These are phyloP conservation scores for Fusarium sarcochroum DNA, from an alignment of 2,329 filamentous ascomycete genomes.

Conservation along the genomic window DNA sequence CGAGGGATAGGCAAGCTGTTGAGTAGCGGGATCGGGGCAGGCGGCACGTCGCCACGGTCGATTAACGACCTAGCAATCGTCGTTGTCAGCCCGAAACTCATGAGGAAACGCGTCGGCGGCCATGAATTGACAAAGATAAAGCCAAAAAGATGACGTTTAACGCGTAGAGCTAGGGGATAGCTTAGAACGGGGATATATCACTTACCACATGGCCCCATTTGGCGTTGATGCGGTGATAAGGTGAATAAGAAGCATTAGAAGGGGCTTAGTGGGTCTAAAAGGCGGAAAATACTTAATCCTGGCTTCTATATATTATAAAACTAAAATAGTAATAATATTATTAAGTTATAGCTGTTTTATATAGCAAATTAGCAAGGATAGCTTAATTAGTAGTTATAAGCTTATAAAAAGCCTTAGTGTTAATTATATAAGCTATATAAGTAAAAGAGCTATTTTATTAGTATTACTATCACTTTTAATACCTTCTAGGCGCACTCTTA, in stretches of 20 bases:
- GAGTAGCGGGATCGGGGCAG: constrained; percentile 22
- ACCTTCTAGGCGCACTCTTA: too few relatives aligned
- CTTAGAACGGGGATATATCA: constrained; percentile 13
- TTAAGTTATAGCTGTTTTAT: neutral
- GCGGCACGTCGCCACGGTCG: constrained; percentile 46
- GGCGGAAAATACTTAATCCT: constrained; percentile 28
- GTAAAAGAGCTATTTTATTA: neutral
- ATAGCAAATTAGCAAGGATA: neutral
- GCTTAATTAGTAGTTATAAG: neutral
- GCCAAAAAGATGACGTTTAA: constrained; percentile 12
- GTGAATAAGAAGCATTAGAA: constrained; percentile 14
- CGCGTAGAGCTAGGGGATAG: constrained; percentile 9
- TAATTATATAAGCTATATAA: neutral
- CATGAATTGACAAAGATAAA: neutral
- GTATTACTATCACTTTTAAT: too few relatives aligned
- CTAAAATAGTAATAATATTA: constrained; percentile 1
- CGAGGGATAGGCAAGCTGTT: constrained; percentile 17
- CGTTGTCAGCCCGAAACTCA: constrained; percentile 49
- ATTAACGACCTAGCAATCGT: constrained; percentile 48
- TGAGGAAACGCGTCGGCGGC: constrained; percentile 27
- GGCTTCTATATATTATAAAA: neutral
- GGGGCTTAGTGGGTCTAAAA: constrained; percentile 9
- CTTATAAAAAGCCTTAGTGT: neutral
- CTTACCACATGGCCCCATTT: constrained; percentile 44
- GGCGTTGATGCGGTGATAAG: constrained; percentile 27